Conservation (phyloP, 2,329 filamentous ascomycete genomes). For the Bipolaris victoriae region DNA sequence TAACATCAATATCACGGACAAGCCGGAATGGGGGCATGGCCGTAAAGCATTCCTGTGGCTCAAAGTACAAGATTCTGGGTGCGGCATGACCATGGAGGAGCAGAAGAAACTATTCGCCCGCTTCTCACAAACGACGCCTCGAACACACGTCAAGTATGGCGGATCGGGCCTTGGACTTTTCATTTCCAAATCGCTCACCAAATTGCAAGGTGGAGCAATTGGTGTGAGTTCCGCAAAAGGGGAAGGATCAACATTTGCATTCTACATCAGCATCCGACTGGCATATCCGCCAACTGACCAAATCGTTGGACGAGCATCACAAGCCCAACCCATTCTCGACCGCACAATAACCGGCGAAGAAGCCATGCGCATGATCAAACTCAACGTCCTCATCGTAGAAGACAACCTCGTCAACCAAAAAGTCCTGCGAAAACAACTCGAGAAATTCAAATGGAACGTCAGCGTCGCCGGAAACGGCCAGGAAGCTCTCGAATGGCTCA, state of each 20-base stretch:
- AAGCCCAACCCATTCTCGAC: slow-evolving; percentile 11
- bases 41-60: slow-evolving; percentile 45
- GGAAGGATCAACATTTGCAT: slow-evolving; percentile 48
- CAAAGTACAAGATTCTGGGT: slow-evolving; percentile 49
- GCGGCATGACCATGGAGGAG: slow-evolving; percentile 48
- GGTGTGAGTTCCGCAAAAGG: slow-evolving; percentile 48
- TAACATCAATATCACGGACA: slow-evolving; percentile 13
- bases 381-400: slow-evolving; percentile 44
- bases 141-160: slow-evolving; percentile 48
- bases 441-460: slow-evolving; percentile 45
- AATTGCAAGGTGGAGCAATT: slow-evolving; percentile 50
- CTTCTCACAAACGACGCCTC: slow-evolving; percentile 40
- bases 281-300: slow-evolving; percentile 19
- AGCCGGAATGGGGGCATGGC: slow-evolving; percentile 41
- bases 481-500: slow-evolving; percentile 48
- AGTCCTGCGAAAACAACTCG: slow-evolving; percentile 50
- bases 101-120: slow-evolving; percentile 42
- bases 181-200: slow-evolving; percentile 47
- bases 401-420: slow-evolving; percentile 53
- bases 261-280: slow-evolving; percentile 47
- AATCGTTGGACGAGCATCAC: neutral
- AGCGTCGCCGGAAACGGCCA: slow-evolving; percentile 48
- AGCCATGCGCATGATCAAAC: slow-evolving; percentile 26
- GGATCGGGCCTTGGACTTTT: slow-evolving; percentile 53
- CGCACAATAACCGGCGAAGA: slow-evolving; percentile 26